Evolutionary conservation across 768 basidiomycete genomes (phyloP).

Genomic region (Lactarius pseudohatsudake): DNA sequence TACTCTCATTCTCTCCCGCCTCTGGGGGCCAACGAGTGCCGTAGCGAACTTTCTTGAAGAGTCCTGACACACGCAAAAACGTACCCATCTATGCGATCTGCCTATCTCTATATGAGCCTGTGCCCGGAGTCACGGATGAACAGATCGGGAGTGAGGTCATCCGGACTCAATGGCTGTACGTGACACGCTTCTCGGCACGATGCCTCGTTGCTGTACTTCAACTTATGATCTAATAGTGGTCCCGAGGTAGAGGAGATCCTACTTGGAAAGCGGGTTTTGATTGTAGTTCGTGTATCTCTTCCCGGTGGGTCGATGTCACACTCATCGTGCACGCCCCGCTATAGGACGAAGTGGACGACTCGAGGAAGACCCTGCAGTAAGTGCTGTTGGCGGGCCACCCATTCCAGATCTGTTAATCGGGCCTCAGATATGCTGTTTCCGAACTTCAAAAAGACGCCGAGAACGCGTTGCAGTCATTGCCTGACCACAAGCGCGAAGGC

Average conservation of each 20-base stretch:
- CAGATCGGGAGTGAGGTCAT: slow-evolving; percentile 83
- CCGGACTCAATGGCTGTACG: slow-evolving; percentile 91
- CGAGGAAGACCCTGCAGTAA: slow-evolving; percentile 84
- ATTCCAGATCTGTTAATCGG: slow-evolving; percentile 6
- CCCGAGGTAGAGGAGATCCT: slow-evolving; percentile 66
- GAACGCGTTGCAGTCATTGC: slow-evolving; percentile 56
- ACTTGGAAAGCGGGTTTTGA: slow-evolving; percentile 76
- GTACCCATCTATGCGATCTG: slow-evolving; percentile 97
- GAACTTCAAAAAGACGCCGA: slow-evolving; percentile 92
- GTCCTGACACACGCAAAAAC: slow-evolving; percentile 64
- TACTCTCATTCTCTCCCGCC: no score
- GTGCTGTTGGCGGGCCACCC: slow-evolving; percentile 31
- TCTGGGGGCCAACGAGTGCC: slow-evolving; percentile 3
- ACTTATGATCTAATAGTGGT: slow-evolving; percentile 43
- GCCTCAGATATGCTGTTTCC: slow-evolving; percentile 75
- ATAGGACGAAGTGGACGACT: slow-evolving; percentile 87
- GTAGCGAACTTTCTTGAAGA: slow-evolving; percentile 83
- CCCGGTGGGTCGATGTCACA: slow-evolving; percentile 8
- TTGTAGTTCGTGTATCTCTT: slow-evolving; percentile 58
- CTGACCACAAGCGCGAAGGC: slow-evolving; percentile 72
- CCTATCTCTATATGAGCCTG: slow-evolving; percentile 89
- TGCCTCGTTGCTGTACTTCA: background rate
- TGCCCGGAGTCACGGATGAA: slow-evolving; percentile 71
- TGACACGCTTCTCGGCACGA: slow-evolving; percentile 9
- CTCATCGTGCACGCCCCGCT: slow-evolving; percentile 24